Percentiles rank a stretch among this genome's conserved stretches.
Conservation (phyloP, 2,329 filamentous ascomycete genomes). For the Alternaria panax region DNA sequence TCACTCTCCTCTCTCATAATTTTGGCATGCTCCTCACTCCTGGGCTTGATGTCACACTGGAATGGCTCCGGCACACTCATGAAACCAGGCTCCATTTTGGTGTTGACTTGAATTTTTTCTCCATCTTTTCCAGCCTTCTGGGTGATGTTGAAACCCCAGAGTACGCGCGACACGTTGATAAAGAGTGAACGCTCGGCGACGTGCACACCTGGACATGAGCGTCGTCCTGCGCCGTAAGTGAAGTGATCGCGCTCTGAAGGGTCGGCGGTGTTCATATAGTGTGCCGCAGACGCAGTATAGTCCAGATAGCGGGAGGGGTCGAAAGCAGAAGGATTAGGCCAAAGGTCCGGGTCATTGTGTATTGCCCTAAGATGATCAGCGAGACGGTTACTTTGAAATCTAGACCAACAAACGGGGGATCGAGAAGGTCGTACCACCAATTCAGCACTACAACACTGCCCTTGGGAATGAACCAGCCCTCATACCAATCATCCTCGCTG, state of each 20-base stretch:
- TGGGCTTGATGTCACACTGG: conserved; percentile 39
- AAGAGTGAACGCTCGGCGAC: conserved; percentile 49
- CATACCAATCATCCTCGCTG: conserved; percentile 45
- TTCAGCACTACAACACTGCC: conserved; percentile 44
- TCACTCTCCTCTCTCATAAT: conserved; percentile 33
- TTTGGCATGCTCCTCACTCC: conserved; percentile 31
- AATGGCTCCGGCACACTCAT: conserved; percentile 44
- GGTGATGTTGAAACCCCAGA: conserved; percentile 46
- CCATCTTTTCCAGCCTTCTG: conserved; percentile 39
- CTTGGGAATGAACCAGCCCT: conserved; percentile 52
- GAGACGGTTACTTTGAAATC: neutral
- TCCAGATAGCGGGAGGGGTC: conserved; percentile 39
- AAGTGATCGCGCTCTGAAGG: conserved; percentile 48
- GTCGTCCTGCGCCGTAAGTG: conserved; percentile 45
- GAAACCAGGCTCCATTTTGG: conserved; percentile 41
- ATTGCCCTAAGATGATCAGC: conserved; percentile 35
- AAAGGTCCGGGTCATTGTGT: conserved; percentile 39
- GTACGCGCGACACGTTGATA: conserved; percentile 45
- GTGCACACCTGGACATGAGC: conserved; percentile 48
- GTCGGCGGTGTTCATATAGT: conserved; percentile 42
- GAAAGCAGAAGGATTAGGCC: conserved; percentile 40
- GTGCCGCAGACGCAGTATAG: conserved; percentile 35
- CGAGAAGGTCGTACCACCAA: conserved; percentile 35
- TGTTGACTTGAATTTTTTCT: conserved; percentile 31
- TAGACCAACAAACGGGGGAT: neutral